Evolutionary conservation across 2,329 filamentous ascomycete species (phyloP).

Genomic region (Tolypocladium tropicale): DNA sequence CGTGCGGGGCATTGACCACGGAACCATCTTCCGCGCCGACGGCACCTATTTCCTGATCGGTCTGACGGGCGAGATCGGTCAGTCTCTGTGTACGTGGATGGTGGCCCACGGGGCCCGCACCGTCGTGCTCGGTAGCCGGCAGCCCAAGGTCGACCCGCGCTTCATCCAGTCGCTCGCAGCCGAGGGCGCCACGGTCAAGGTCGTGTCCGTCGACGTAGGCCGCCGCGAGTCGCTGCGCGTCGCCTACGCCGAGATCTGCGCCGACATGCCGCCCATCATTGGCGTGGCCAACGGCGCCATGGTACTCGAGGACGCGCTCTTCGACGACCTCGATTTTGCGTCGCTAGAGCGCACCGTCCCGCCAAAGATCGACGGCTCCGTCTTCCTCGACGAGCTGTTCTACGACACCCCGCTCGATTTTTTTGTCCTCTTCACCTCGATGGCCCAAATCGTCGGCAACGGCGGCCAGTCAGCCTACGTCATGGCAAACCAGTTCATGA

Average conservation of each 20-base stretch:
- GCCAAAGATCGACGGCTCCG: constrained; percentile 24
- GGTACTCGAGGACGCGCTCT: constrained; percentile 26
- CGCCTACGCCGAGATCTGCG: constrained; percentile 7
- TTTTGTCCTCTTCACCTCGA: constrained; percentile 25
- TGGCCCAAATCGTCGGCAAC: constrained; percentile 17
- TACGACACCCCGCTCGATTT: constrained; percentile 20
- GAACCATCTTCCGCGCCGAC: constrained; percentile 9
- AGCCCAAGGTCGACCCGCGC: constrained; percentile 20
- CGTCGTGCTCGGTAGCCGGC: constrained; percentile 23
- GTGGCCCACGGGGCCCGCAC: too few species aligned
- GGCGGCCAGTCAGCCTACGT: constrained; percentile 32
- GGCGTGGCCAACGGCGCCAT: constrained; percentile 34
- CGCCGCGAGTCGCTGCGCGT: constrained; percentile 1
- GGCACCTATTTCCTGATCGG: constrained; percentile 23
- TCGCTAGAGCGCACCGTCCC: constrained; percentile 12
- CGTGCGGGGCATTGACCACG: too few species aligned
- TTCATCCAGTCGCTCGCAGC: constrained; percentile 6
- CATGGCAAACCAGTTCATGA: constrained; percentile 34
- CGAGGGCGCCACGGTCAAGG: constrained; percentile 2
- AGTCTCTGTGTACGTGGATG: constrained; percentile 29
- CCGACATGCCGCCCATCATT: constrained; percentile 20
- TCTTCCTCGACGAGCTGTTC: constrained; percentile 21
- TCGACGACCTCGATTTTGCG: constrained; percentile 17
- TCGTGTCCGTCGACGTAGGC: constrained; percentile 5
- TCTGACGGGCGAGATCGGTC: constrained; percentile 22